Percentiles rank a stretch among this genome's conserved stretches.
phyloP scores from a whole-genome alignment of 2,329 filamentous ascomycete genomes.

The Apiospora koreana region DNA sequence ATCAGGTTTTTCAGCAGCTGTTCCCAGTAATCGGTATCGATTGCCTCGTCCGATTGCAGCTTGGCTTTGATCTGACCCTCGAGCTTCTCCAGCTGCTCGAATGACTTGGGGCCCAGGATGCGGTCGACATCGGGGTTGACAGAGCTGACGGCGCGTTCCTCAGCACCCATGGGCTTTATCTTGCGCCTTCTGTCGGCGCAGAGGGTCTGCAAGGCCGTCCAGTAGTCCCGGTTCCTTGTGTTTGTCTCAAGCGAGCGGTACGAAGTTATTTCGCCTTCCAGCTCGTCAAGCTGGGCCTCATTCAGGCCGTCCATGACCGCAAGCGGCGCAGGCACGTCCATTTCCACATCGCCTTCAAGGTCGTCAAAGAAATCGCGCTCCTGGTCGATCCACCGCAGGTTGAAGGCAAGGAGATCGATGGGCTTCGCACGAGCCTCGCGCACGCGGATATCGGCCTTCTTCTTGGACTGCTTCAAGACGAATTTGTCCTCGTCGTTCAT shows the following conservation, averaged over 20 bases:
- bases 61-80: slow-evolving; percentile 88
- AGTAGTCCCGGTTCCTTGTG: slow-evolving; percentile 79
- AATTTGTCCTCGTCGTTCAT: slow-evolving; percentile 95
- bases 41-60: slow-evolving; percentile 82
- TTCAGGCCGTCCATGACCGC: slow-evolving; percentile 76
- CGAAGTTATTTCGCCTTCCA: slow-evolving; percentile 79
- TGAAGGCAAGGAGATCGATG: slow-evolving; percentile 92
- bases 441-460: slow-evolving; percentile 93
- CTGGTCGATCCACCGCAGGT: slow-evolving; percentile 82
- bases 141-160: slow-evolving; percentile 76
- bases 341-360: slow-evolving; percentile 69
- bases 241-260: slow-evolving; percentile 83
- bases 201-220: slow-evolving; percentile 86
- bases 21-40: slow-evolving; percentile 98
- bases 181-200: slow-evolving; percentile 75
- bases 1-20: slow-evolving; percentile 81
- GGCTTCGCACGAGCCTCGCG: slow-evolving; percentile 88
- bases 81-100: slow-evolving; percentile 81
- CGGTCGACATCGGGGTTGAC: slow-evolving; percentile 88
- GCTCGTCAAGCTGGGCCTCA: slow-evolving; percentile 66
- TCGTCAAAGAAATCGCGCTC: slow-evolving; percentile 87
- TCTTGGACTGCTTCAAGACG: slow-evolving; percentile 94
- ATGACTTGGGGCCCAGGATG: slow-evolving; percentile 80
- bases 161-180: slow-evolving; percentile 58
- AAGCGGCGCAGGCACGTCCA: slow-evolving; percentile 79